Base-by-base conservation (phyloP, 495 filamentous ascomycete species). In the Neurospora sp. region DNA sequence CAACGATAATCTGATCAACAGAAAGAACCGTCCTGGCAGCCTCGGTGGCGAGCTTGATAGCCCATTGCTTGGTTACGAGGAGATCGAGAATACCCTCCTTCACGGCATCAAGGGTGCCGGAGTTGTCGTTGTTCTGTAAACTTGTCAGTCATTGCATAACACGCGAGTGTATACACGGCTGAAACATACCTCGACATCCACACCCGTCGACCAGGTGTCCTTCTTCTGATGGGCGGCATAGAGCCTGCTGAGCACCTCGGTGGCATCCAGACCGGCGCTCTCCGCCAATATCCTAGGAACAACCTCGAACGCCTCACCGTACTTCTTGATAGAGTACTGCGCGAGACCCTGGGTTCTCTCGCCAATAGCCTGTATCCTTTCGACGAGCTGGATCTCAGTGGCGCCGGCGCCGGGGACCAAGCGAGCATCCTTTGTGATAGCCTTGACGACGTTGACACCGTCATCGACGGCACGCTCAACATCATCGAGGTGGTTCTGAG, bases 1-100 rank as follows among this genome's bases (percentile, higher is more conserved):
- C 94, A 68, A 99, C 96, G 79, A 99, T 99, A 77, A 99, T 98
- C 84, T 99, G 96, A 83, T 99, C 96, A 17, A 99, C 96, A 44
- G 94, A 95, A 74, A 99, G 86, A 44, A 99, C 92, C 59, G 96
- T 98, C 72, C 96, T 89, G 69, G 93, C 95, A 68, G 96, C 90
- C 82, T 99, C 96, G 17, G 94, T 98, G 59, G 96, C 96, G 68
- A 99, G 84, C 82, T 94, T 94, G 78, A 99, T 97, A 3, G 96
- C 96, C 93, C 93, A 98, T 77, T 89, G 89, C 88, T 99, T 99
- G 44, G 91, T 87, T 48, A 93, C 87, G 82, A 98, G 86, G 68
- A 99, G 87, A 83, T 99, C 96, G 48, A 99, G 85, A 72, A 99
- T 98, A 61, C 92, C 93, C 75, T 96, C 90, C 39, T 97, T 91